Conservation (phyloP, 1,139 yeast genomes). For the Suhomyces bokatorum region DNA sequence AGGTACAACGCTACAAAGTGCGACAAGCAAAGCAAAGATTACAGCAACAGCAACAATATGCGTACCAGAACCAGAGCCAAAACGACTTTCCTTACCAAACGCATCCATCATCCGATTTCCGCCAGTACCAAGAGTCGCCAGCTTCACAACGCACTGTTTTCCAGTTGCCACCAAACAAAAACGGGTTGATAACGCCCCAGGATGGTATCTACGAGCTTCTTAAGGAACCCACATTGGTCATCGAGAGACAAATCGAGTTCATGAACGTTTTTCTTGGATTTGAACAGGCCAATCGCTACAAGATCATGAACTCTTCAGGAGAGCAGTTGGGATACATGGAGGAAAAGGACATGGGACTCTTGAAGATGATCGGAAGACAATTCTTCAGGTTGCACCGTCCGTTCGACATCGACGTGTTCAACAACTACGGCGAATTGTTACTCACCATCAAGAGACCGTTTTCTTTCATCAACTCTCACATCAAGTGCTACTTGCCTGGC, state of each 20-base stretch:
- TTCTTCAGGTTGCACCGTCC: constrained; percentile 83
- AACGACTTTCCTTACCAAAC: constrained; percentile 33
- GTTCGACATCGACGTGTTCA: constrained; percentile 77
- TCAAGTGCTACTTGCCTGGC: constrained; percentile 69
- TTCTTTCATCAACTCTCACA: constrained; percentile 84
- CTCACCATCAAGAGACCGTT: constrained; percentile 79
- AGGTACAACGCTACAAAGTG: constrained; percentile 26
- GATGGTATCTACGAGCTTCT: constrained; percentile 61
- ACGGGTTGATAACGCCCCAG: constrained; percentile 50
- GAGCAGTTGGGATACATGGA: constrained; percentile 75
- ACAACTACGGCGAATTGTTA: constrained; percentile 65
- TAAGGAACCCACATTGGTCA: constrained; percentile 77
- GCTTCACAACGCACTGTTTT: constrained; percentile 33
- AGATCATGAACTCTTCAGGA: constrained; percentile 72
- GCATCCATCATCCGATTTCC: constrained; percentile 28
- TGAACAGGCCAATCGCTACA: constrained; percentile 85
- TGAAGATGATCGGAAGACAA: constrained; percentile 74
- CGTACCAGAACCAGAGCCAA: constrained; percentile 17
- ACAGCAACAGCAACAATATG: constrained; percentile 11
- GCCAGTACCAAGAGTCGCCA: constrained; percentile 22
- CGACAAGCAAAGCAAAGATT: constrained; percentile 19
- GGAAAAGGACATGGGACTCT: constrained; percentile 74
- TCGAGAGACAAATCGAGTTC: constrained; percentile 84
- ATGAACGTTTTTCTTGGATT: constrained; percentile 85
- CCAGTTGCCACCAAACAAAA: constrained; percentile 40